Percentiles rank a stretch among this genome's conserved stretches.
Evolutionary conservation across 2,329 filamentous ascomycete species (phyloP).

Genomic region (Stromatinia cepivora): DNA sequence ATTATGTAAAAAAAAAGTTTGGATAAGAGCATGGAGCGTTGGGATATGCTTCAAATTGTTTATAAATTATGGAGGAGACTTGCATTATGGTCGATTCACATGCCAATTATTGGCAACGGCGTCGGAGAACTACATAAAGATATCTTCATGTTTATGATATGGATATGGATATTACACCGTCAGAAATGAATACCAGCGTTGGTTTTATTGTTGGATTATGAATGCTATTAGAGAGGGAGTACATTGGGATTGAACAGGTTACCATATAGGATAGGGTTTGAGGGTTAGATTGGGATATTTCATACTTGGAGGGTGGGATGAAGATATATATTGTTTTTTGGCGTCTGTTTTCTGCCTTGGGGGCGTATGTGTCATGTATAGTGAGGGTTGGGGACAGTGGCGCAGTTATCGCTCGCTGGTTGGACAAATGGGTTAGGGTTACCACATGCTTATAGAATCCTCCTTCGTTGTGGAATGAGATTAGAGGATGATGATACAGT

Average conservation of each 20-base stretch:
- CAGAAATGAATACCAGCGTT: too few species aligned
- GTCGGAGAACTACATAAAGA: not conserved
- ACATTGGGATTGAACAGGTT: not conserved
- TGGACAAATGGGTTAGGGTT: not conserved
- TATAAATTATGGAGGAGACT: not conserved
- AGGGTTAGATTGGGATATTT: not conserved
- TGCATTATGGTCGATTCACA: not conserved
- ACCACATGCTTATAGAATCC: not conserved
- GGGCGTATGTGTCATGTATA: not conserved
- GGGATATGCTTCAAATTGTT: not conserved
- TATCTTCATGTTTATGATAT: not conserved
- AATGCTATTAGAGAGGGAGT: not conserved
- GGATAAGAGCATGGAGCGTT: not conserved
- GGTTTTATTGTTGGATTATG: not conserved
- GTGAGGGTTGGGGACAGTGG: not conserved
- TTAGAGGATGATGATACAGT: not conserved
- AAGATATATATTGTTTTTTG: not conserved
- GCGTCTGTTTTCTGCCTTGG: not conserved
- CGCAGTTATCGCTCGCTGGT: not conserved
- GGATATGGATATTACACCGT: not conserved
- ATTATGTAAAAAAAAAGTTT: constrained; percentile 45
- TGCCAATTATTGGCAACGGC: not conserved
- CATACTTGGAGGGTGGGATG: not conserved
- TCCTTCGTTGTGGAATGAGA: not conserved
- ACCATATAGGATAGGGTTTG: not conserved